Conservation (phyloP, 1,139 yeast genomes). For the Trichomonascaceae sp. region DNA sequence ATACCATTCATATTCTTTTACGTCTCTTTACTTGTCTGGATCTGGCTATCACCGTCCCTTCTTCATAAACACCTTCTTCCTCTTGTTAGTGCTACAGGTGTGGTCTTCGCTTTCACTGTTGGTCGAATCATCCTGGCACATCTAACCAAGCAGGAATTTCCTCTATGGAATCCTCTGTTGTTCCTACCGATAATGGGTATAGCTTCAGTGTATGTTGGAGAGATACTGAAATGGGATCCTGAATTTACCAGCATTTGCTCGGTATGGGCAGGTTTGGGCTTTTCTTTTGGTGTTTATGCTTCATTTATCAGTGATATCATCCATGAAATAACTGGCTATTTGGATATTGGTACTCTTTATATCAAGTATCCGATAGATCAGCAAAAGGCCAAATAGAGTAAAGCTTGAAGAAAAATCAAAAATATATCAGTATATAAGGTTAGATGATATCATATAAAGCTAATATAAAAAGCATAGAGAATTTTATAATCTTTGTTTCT, state of each 20-base stretch:
- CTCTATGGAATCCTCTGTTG: slow-evolving; percentile 64
- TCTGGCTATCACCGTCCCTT: slow-evolving; percentile 42
- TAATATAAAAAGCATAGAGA: not conserved
- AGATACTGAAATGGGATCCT: slow-evolving; percentile 27
- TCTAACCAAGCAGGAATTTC: slow-evolving; percentile 73
- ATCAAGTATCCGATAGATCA: slow-evolving; percentile 52
- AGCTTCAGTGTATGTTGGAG: slow-evolving; percentile 31
- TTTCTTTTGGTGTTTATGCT: slow-evolving; percentile 68
- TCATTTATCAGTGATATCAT: slow-evolving; percentile 79
- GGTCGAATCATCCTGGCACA: slow-evolving; percentile 89
- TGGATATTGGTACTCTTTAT: slow-evolving; percentile 79
- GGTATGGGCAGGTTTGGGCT: slow-evolving; percentile 70
- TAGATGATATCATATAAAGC: not conserved
- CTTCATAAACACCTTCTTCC: slow-evolving; percentile 49
- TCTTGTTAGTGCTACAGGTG: slow-evolving; percentile 61
- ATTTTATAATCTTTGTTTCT: not conserved
- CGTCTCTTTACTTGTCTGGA: slow-evolving; percentile 44
- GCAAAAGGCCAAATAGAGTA: not conserved
- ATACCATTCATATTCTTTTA: slow-evolving; percentile 68
- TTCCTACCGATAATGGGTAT: slow-evolving; percentile 59
- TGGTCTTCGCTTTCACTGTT: slow-evolving; percentile 73
- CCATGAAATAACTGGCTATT: slow-evolving; percentile 69
- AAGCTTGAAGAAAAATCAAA: not conserved
- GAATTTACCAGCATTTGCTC: slow-evolving; percentile 22
- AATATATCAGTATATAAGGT: not conserved